A percentile compares a stretch with the other conserved stretches of the same genome.
phyloP scores from a whole-genome alignment of 2,329 filamentous ascomycete species.

The Capronia epimyces region DNA sequence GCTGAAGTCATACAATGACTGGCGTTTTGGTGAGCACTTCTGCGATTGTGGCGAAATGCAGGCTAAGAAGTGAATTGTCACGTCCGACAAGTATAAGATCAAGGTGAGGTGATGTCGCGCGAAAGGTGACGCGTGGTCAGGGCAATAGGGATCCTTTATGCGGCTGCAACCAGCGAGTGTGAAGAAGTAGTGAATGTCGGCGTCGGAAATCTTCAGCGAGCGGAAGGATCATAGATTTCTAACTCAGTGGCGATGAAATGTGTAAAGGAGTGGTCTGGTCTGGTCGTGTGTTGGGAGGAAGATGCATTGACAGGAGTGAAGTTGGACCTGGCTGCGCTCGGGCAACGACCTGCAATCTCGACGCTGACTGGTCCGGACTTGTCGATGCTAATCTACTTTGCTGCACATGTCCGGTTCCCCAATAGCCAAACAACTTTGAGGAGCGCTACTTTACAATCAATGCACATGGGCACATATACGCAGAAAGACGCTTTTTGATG shows the following conservation, averaged over 20 bases:
- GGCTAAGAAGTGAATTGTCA: too few relatives aligned
- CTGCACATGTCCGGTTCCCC: neutral
- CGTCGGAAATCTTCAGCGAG: neutral
- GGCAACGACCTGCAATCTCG: neutral
- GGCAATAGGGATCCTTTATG: neutral
- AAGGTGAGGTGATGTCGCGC: slow-evolving; percentile 8
- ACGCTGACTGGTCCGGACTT: neutral
- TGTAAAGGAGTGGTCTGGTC: neutral
- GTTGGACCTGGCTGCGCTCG: neutral
- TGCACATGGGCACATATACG: too few relatives aligned
- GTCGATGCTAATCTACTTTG: neutral
- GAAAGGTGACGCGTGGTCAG: slow-evolving; percentile 5
- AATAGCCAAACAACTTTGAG: neutral
- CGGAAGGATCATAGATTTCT: neutral
- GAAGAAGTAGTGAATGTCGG: neutral
- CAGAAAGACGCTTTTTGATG: neutral
- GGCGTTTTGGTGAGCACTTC: too few relatives aligned
- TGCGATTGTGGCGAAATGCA: too few relatives aligned
- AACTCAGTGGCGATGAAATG: neutral
- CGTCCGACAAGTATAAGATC: too few relatives aligned
- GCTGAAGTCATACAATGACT: too few relatives aligned
- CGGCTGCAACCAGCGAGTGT: neutral
- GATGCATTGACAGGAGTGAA: neutral
- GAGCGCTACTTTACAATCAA: neutral
- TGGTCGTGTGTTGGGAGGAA: neutral